A percentile compares a stretch with the other conserved stretches of the same genome.
phyloP scores from a whole-genome alignment of 2,329 filamentous ascomycete species.

The Alternaria ethzedia region DNA sequence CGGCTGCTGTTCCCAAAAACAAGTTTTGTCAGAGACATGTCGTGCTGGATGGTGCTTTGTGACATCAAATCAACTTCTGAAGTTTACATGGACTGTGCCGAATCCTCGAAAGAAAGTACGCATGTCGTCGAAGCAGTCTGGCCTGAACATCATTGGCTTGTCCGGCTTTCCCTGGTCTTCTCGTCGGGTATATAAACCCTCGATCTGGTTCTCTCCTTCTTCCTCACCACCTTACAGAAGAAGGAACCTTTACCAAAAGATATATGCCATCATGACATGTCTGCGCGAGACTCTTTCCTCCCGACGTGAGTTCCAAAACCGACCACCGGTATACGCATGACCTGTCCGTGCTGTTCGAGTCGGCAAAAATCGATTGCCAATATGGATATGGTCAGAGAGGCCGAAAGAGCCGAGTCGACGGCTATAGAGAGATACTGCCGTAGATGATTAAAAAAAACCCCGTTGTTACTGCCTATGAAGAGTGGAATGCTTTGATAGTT shows the following conservation, averaged over 20 bases:
- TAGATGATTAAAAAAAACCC: fast-evolving
- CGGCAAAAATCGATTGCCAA: neutral
- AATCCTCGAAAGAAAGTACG: too few species aligned
- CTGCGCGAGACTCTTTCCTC: neutral
- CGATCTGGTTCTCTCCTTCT: too few species aligned
- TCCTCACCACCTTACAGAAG: too few species aligned
- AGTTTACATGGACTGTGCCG: neutral
- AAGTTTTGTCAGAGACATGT: neutral
- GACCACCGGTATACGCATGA: neutral
- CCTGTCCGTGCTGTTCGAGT: neutral
- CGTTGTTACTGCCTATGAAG: neutral
- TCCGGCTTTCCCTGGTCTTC: neutral
- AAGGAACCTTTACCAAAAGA: too few species aligned
- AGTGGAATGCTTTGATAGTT: neutral
- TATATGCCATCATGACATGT: neutral
- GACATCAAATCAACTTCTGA: neutral
- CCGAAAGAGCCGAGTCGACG: fast-evolving
- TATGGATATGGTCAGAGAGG: neutral
- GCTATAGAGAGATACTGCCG: neutral
- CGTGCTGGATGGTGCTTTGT: neutral
- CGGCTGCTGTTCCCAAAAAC: neutral
- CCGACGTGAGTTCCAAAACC: neutral
- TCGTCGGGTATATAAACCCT: neutral
- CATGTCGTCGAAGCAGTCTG: too few species aligned
- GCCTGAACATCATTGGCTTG: neutral